Conservation (phyloP, 1,139 yeast species). For the Sugiyamaella paludigena region DNA sequence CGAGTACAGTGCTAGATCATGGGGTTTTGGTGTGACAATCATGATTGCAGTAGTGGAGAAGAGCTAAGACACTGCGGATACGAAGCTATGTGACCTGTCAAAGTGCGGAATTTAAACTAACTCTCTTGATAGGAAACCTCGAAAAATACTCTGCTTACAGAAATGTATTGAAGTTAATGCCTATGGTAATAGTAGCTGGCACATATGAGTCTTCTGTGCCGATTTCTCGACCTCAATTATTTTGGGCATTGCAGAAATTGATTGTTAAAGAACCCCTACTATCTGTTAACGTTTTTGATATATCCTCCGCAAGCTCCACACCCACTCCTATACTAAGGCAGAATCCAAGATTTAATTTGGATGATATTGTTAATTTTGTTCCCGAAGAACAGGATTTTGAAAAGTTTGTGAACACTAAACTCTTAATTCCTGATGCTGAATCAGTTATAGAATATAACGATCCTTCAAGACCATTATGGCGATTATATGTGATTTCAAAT, state of each 20-base stretch:
- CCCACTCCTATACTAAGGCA: conserved; percentile 9
- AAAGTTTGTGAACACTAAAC: conserved; percentile 13
- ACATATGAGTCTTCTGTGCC: conserved; percentile 13
- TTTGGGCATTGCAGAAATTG: conserved; percentile 18
- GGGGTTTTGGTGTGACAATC: no score
- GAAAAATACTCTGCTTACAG: conserved; percentile 23
- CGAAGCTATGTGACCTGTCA: no score
- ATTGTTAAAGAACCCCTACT: conserved; percentile 17
- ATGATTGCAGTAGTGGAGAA: no score
- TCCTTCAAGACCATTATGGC: conserved; percentile 23
- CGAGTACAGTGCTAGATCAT: no score
- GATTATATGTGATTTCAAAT: conserved; percentile 18
- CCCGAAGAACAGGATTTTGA: conserved; percentile 14
- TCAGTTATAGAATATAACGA: conserved; percentile 16
- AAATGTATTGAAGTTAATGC: conserved; percentile 13
- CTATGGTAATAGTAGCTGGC: conserved; percentile 23
- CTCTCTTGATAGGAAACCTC: conserved; percentile 14
- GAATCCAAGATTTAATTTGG: conserved; percentile 16
- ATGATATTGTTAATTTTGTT: conserved; percentile 15
- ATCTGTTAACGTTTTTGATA: conserved; percentile 14
- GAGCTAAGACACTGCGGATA: no score
- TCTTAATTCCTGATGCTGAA: conserved; percentile 6
- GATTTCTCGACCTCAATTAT: conserved; percentile 15
- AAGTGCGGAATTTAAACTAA: no score
- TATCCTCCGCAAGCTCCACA: neutral